Evolutionary conservation across 805 yeast species (phyloP).

Genomic region (Candida montana): DNA sequence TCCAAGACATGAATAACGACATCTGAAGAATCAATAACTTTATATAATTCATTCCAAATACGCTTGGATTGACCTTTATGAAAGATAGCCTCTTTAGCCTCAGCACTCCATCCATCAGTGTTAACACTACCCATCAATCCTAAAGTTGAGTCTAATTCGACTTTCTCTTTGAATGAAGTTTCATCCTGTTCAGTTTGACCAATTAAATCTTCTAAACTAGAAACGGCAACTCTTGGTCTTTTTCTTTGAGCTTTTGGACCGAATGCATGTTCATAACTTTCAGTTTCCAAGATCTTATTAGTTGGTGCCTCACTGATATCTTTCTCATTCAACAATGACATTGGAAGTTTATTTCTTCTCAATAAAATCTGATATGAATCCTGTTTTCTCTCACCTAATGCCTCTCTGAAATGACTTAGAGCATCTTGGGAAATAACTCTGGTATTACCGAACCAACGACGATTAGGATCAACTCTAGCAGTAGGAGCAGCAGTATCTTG

Average conservation of each 20-base stretch:
- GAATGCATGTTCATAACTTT: slow-evolving; percentile 72
- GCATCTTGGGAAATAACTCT: slow-evolving; percentile 98
- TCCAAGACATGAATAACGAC: slow-evolving; percentile 42
- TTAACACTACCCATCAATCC: slow-evolving; percentile 68
- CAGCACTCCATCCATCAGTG: slow-evolving; percentile 80
- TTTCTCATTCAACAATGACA: slow-evolving; percentile 89
- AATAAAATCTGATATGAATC: slow-evolving; percentile 83
- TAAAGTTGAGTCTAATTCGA: slow-evolving; percentile 65
- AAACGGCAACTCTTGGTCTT: slow-evolving; percentile 76
- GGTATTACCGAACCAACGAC: slow-evolving; percentile 97
- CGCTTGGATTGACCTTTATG: slow-evolving; percentile 97
- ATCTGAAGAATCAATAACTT: slow-evolving; percentile 96
- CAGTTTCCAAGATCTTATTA: slow-evolving; percentile 81
- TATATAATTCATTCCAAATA: slow-evolving; percentile 96
- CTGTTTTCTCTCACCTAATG: slow-evolving; percentile 77
- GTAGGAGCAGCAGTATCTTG: slow-evolving; percentile 84
- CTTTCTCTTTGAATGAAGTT: slow-evolving; percentile 63
- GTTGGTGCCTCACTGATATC: slow-evolving; percentile 72
- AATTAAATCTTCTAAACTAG: slow-evolving; percentile 76
- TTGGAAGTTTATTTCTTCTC: slow-evolving; percentile 87
- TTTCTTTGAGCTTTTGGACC: slow-evolving; percentile 95
- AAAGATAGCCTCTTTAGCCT: slow-evolving; percentile 93
- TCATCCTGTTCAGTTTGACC: slow-evolving; percentile 50
- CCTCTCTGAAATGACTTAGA: slow-evolving; percentile 86
- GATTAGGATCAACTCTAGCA: slow-evolving; percentile 93